Evolutionary conservation across 768 basidiomycete genomes (phyloP), one percentile per base, ranked within the genome.

Genomic region (Phallus indusiatus): DNA sequence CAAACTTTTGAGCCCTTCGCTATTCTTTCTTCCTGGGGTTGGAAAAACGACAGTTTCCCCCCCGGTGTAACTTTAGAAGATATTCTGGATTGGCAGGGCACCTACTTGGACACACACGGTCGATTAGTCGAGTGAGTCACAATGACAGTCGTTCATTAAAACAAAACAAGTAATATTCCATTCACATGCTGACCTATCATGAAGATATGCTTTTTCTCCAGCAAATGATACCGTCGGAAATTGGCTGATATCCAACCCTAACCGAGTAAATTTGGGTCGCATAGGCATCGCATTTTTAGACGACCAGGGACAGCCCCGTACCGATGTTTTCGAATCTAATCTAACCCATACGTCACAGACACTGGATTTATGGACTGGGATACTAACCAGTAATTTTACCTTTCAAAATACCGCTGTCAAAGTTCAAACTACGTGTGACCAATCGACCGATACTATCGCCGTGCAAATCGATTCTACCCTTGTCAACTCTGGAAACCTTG

Each of bases 41-140:
- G 79, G 80, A 82, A 82, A 66, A 82, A 81, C 67, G 80, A 82
- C 67, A 74, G 75, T 5, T 67, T 82, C 2, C 81, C 81, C 0
- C 60, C 68, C 1, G 73, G 73, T 5, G 68, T 70, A 54, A 78
- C 78, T 1, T 63, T 71, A 54, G 69, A 66, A 37, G 77, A 81
- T 58, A 67, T 81, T 3, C 69, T 75, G n/a, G 62, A 70, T 14
- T 83, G 81, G 64, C 67, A 70, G 1, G 81, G 82, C 10, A 73
- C 71, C 46, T 76, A 74, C 59, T 79, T 78, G 79, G 65, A 72
- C 53, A 81, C 77, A 60, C 80, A 81, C 62, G 80, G 76, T 0
- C 69, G 74, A 16, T 71, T 69, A 1, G 79, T 82, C 9, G 66
- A 77, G 60, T 82, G 81, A 66, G 75, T 78, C 16, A 20, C n/a